These are phyloP conservation scores for Stentor roeselii DNA, from an alignment of 73 alveolate species.

Conservation along the genomic window DNA sequence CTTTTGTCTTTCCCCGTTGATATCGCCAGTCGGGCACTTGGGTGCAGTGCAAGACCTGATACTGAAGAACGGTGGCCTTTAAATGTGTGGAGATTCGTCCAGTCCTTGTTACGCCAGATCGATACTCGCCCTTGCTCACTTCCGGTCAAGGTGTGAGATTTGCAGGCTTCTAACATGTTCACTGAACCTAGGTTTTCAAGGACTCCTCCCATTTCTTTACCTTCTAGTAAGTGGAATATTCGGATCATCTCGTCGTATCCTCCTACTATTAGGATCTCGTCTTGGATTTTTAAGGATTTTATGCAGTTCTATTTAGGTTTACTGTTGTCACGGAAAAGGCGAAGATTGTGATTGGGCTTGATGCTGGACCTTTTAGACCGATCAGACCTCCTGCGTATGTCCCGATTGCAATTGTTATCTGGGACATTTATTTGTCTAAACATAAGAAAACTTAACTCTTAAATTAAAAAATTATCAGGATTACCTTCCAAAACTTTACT, in stretches of 20 bases:
- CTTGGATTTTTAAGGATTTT: conserved; percentile 17
- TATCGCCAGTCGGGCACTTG: not conserved
- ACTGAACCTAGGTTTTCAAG: conserved; percentile 12
- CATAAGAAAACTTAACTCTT: too few relatives aligned
- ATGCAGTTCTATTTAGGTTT: not conserved
- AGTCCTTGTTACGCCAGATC: conserved; percentile 18
- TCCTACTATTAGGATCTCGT: not conserved
- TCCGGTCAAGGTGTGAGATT: conserved; percentile 4
- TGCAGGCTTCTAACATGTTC: not conserved
- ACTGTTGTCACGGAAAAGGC: conserved; percentile 22
- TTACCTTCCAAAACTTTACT: conserved; percentile 21
- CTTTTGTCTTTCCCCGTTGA: conserved; percentile 3
- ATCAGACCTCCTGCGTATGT: conserved; percentile 14
- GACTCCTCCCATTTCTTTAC: conserved; percentile 21
- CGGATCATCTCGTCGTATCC: conserved; percentile 27
- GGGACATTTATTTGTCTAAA: too few relatives aligned
- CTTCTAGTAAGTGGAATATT: conserved; percentile 11
- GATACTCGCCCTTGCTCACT: conserved; percentile 4
- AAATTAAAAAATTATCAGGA: conserved; percentile 18
- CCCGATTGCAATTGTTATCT: not conserved
- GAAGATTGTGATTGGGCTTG: not conserved
- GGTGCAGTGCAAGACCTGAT: conserved; percentile 5
- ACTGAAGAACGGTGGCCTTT: not conserved
- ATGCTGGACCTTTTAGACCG: conserved; percentile 21
- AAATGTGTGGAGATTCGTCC: conserved; percentile 8